Base-by-base conservation (phyloP, 257 asterid genomes). In the Gentiana straminea region DNA sequence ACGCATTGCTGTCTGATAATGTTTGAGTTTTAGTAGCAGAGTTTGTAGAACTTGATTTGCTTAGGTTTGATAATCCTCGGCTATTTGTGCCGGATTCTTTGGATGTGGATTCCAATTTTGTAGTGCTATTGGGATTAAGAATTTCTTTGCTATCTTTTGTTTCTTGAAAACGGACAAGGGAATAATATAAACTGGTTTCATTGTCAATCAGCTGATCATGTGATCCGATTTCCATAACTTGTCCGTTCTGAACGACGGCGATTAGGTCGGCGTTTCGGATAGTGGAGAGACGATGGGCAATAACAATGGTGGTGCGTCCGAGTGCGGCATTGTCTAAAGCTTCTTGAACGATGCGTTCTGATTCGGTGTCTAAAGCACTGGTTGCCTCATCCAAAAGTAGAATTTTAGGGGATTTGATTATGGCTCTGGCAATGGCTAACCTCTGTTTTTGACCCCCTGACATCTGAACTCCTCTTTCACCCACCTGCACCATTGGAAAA, bases 361-460 rank as follows among this genome's bases (percentile, higher is more conserved):
- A 87, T 72, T 91, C 88, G 0, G 93, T 79, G 73, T 91, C 98
- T 0, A 91, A 75, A 33, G 98, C 98, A 59, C 98, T 91, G 0
- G 98, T 91, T 67, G 98, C 96, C 72, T 90, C 97, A 45, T 90
- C 97, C 0, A 90, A 82, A 12, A 90, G 87, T 63, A 90, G 95
- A 36, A 90, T 79, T 72, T 79, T 81, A 3, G 97, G 97, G 4
- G 88, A 71, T 52, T 79, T 88, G 36, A 90, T 82, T 49, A 81
- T 59, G 59, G 97, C 97, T 74, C 97, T 80, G 3, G 97, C 97
- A 55, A 90, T 86, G 55, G 95, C 96, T 54, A 91, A 81, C 62
- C 96, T 84, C 70, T 91, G 98, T 68, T 91, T 91, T 62, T 91
- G 95, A 4, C 98, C 98, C n/a, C 98, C 98, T 0, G 98, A 91